Evolutionary conservation across 345 rosid genomes (phyloP), one percentile per base, ranked within the genome.

Genomic region (Citrus trifoliata): DNA sequence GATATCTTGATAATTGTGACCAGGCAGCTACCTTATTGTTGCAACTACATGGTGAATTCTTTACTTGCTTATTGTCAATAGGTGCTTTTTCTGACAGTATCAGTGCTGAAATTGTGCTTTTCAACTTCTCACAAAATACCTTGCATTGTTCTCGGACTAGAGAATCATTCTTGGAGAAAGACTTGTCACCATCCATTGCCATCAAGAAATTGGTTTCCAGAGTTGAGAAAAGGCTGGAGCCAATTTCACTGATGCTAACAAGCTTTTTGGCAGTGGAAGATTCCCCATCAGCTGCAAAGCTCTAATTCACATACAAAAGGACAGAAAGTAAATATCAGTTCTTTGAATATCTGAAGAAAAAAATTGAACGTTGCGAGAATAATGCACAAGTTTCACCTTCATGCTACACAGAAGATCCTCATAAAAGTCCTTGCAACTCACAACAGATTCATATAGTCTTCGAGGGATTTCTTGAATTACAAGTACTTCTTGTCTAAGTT

Each of bases 21-120:
- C 83, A 87, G 85, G 87, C 86, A 84, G 89, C 95, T 93, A 96
- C 99, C 99, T 93, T 83, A 83, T 79, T 62, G 46, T 85, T 62
- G 87, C 86, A 81, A 77, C 84, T 77, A 59, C 82, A 78, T 64
- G 33, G 46, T 16, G 75, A 80, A 72, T 80, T 77, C 80, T 77
- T 79, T 55, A 38, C 86, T 77, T 85, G 86, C 72, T 84, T 70
- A 51, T 40, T 81, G 79, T 81, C 86, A 3, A 67, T 21, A 60
- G 71, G 42, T 21, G 65, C 33, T 67, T 86, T 80, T 71, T 90
- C 88, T 66, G 88, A 81, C 61, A 81, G 71, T 55, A 79, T 80
- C 79, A 91, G 51, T 18, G 83, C 83, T 69, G 84, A 64, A 37
- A 88, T 70, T 72, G 82, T 83, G 83, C 38, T 83, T 79, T 84